Base-by-base conservation (phyloP, 257 asterid genomes). In the Pogostemon cablin region DNA sequence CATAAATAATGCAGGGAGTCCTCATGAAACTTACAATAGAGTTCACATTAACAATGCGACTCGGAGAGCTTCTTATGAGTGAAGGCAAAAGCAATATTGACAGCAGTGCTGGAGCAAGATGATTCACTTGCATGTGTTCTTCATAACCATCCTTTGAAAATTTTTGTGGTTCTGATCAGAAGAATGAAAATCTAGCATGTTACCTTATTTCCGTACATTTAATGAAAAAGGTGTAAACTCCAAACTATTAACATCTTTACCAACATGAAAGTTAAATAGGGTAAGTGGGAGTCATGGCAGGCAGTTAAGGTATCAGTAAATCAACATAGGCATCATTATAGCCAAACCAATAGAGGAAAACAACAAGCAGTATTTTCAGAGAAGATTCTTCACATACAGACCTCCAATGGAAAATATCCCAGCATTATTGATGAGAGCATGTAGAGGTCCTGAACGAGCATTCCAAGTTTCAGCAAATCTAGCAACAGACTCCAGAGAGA, bases 91-190 rank as follows among this genome's bases (percentile, higher is more conserved):
- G 96, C 83, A 87, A 80, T 46, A 91, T 59, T 37, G 99, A 91
- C 68, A 93, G 95, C 78, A 91, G 86, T 50, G 99, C 91, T 5
- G 98, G 98, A 80, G 96, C 98, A n/a, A 91, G 92, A 86, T 91
- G 98, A 78, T 93, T 93, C 81, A 89, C 98, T 89, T 93, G 99
- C 96, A 91, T 72, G 81, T 93, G 98, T 56, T 86, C 91, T 77
- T 93, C 97, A 83, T 86, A 81, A 32, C 97, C 98, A 34, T 93
- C 92, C 83, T 77, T 87, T 2, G 98, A 84, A 75, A 93, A 78
- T 62, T 76, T 91, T 78, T 93, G 99, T 46, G 97, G 96, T 72
- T 91, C 99, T 93, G 88, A 63, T 77, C 32, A 69, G 74, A 72
- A 75, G 10, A 47, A 15, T 73, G 76, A 46, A 34, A 52, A 81